Evolutionary conservation across 768 basidiomycete genomes (phyloP), one percentile per base, ranked within the genome.

Genomic region (Trametes punicea): DNA sequence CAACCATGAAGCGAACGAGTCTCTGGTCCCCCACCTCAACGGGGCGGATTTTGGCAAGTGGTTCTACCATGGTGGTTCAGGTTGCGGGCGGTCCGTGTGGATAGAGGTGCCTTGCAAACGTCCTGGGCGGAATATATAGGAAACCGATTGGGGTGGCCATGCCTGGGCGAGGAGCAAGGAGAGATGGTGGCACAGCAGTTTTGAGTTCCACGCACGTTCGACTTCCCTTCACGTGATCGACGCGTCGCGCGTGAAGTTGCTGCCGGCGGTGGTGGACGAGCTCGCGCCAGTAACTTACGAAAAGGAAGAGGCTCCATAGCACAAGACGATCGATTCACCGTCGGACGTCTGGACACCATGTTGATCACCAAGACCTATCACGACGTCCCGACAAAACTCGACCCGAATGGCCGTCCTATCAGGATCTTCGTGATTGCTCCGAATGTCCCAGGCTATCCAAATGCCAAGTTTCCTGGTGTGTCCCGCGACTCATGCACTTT

Each of bases 391-490:
- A 83, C 87, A 51, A 82, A 80, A 47, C 80, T 90, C 40, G 77
- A 85, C 64, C 71, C 75, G 11, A 70, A 75, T 25, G 82, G 82
- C 9, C 77, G 77, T 3, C 84, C 87, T 0, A 87, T 94, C 59
- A 78, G 93, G 51, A 83, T 96, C 36, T 93, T 87, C 67, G 76
- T 97, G 29, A 87, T 94, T 55, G 81, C 90, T 18, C 94, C 94
- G 6, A 78, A 76, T 48, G 67, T 93, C 13, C 85, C 88, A 10
- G 81, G 85, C 45, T 93, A 96, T 68, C 94, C 94, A 0, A 80
- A 92, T 41, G 94, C 92, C 23, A 92, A 87, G 71, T 96, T 95
- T 68, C 93, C 93, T 67, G 92, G 91, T 84, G 69, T 20, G 48
- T 26, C 18, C 34, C 34, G 15, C 34, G 6, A 4, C 34, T 4